Percentiles rank a stretch among this genome's conserved stretches.
Conservation (phyloP, 192 early-diverging fungal species). For the Podila minutissima region DNA sequence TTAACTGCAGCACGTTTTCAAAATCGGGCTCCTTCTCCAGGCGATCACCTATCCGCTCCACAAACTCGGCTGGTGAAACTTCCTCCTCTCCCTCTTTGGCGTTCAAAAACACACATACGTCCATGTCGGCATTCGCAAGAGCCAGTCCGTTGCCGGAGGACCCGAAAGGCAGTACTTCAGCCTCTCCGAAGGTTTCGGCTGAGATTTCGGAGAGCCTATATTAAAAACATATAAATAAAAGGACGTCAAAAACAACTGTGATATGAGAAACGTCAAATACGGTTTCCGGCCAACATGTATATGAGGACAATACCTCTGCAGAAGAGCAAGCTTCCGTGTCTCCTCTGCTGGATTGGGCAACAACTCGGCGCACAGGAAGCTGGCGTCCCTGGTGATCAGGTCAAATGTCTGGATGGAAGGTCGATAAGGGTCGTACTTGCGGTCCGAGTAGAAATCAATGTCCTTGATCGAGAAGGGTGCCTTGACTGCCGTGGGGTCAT, state of each 20-base stretch:
- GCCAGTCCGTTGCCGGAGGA: slow-evolving; percentile 45
- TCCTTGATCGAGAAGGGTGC: slow-evolving; percentile 36
- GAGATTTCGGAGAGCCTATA: slow-evolving; percentile 36
- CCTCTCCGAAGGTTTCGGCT: slow-evolving; percentile 33
- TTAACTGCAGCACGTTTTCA: slow-evolving; percentile 40
- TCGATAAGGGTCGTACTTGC: slow-evolving; percentile 45
- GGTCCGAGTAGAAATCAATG: slow-evolving; percentile 46
- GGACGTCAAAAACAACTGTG: not conserved
- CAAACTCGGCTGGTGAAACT: slow-evolving; percentile 46
- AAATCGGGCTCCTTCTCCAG: slow-evolving; percentile 38
- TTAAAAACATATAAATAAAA: not conserved
- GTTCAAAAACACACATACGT: slow-evolving; percentile 44
- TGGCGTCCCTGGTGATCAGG: slow-evolving; percentile 28
- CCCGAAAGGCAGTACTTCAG: slow-evolving; percentile 41
- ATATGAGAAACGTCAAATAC: not conserved
- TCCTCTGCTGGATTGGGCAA: slow-evolving; percentile 39
- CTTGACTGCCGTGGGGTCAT: slow-evolving; percentile 6
- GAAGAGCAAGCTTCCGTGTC: slow-evolving; percentile 27
- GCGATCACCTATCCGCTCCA: slow-evolving; percentile 49
- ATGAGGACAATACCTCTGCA: slow-evolving; percentile 11
- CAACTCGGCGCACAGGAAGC: slow-evolving; percentile 23
- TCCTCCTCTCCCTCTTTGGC: slow-evolving; percentile 14
- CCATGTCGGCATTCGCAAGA: slow-evolving; percentile 46
- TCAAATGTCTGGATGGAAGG: slow-evolving; percentile 26
- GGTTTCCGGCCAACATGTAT: not conserved